Conservation (phyloP, 2,329 filamentous ascomycete species). For the Pseudocercospora crystallina region DNA sequence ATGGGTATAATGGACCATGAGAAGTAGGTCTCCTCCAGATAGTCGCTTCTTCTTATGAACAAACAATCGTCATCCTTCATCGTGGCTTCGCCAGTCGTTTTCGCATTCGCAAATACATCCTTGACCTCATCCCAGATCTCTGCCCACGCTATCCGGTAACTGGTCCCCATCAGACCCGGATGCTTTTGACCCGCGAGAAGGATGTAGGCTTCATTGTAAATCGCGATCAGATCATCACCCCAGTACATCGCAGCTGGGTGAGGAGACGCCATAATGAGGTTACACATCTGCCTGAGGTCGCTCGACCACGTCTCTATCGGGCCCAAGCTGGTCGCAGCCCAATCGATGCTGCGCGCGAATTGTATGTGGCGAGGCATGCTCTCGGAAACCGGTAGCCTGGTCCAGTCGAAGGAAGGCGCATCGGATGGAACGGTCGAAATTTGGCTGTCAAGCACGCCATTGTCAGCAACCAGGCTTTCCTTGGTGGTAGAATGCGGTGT, state of each 20-base stretch:
- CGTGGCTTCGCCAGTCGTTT: conserved; percentile 70
- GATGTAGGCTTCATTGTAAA: conserved; percentile 73
- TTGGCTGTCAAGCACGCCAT: conserved; percentile 24
- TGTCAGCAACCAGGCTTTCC: conserved; percentile 18
- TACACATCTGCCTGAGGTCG: conserved; percentile 75
- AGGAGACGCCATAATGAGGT: conserved; percentile 76
- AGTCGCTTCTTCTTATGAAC: conserved; percentile 68
- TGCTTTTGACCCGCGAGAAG: conserved; percentile 74
- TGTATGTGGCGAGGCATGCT: conserved; percentile 69
- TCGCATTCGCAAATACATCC: conserved; percentile 66
- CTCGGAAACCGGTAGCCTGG: conserved; percentile 63
- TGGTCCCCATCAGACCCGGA: conserved; percentile 70
- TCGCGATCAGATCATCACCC: conserved; percentile 57
- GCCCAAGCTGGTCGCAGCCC: conserved; percentile 70
- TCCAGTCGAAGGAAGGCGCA: conserved; percentile 74
- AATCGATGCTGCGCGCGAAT: conserved; percentile 71
- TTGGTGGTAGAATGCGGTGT: conserved; percentile 11
- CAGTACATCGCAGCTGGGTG: conserved; percentile 47
- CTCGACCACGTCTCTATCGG: conserved; percentile 70
- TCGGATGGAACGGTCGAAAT: conserved; percentile 29
- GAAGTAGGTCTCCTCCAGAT: conserved; percentile 77
- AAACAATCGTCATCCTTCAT: conserved; percentile 83
- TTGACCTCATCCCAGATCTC: conserved; percentile 74
- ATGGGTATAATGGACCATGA: conserved; percentile 80
- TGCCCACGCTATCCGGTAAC: conserved; percentile 64